Percentiles rank a stretch among this genome's conserved stretches.
These are phyloP conservation scores for Fraxinus latifolia DNA, from an alignment of 305 asterid genomes.

Conservation along the genomic window DNA sequence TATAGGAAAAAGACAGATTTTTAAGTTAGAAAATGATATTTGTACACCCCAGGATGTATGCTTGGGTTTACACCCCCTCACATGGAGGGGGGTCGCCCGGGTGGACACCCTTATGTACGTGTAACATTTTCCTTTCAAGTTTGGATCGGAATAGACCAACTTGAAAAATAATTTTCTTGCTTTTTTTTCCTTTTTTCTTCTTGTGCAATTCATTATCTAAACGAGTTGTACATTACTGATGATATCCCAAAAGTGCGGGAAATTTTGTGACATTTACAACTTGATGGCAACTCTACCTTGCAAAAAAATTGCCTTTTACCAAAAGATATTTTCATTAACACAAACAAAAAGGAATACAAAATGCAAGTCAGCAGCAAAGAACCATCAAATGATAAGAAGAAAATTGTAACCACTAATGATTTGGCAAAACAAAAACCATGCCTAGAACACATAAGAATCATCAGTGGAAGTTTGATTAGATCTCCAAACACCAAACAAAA, in stretches of 20 bases:
- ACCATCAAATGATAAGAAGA: conserved; percentile 43
- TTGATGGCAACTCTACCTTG: not conserved
- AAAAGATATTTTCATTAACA: not conserved
- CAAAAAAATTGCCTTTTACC: not conserved
- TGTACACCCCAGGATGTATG: too few relatives aligned
- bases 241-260: not conserved
- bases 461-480: conserved; percentile 37
- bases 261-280: not conserved
- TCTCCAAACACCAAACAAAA: conserved; percentile 26
- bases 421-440: conserved; percentile 77
- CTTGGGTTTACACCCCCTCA: too few relatives aligned
- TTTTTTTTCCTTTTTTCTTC: not conserved
- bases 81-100: too few relatives aligned
- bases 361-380: conserved; percentile 30
- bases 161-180: not conserved
- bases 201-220: not conserved
- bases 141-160: not conserved
- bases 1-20: too few relatives aligned
- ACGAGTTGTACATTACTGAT: not conserved
- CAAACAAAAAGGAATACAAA: not conserved
- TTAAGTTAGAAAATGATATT: too few relatives aligned
- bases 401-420: conserved; percentile 52
- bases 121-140: too few relatives aligned
- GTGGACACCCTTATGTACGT: not conserved
- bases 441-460: conserved; percentile 49